Evolutionary conservation across 2,329 filamentous ascomycete species (phyloP).

Genomic region (Ophiosphaerella herpotricha): DNA sequence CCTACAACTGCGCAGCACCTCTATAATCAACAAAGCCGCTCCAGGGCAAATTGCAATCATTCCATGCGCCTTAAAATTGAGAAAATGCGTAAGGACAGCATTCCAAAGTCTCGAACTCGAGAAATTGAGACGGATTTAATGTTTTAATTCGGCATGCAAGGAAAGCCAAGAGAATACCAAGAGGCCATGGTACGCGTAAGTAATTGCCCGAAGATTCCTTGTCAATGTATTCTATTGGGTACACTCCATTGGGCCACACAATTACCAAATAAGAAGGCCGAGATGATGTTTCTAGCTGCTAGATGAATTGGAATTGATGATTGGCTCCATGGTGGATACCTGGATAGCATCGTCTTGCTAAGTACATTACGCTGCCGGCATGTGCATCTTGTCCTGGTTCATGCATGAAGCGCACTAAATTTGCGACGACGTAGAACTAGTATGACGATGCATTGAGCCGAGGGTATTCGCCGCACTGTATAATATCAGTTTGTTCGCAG

Average conservation of each 20-base stretch:
- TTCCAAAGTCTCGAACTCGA: too few relatives aligned
- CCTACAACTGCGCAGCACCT: not conserved
- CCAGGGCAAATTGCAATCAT: too few relatives aligned
- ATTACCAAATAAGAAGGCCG: not conserved
- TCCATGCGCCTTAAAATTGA: too few relatives aligned
- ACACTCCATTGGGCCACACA: not conserved
- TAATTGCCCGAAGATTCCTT: too few relatives aligned
- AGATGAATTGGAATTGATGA: slow-evolving; percentile 9
- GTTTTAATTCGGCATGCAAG: too few relatives aligned
- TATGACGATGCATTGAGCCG: too few relatives aligned
- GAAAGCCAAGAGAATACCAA: too few relatives aligned
- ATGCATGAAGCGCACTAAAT: not conserved
- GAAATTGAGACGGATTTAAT: too few relatives aligned
- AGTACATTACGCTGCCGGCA: slow-evolving; percentile 10
- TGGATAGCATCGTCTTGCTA: slow-evolving; percentile 12
- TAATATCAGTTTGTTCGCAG: too few relatives aligned
- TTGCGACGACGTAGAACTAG: not conserved
- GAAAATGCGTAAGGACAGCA: too few relatives aligned
- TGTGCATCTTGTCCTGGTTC: slow-evolving; percentile 20
- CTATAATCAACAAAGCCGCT: not conserved
- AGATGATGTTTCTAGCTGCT: not conserved
- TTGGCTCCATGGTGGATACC: slow-evolving; percentile 9
- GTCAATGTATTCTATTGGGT: not conserved
- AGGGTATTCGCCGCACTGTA: too few relatives aligned
- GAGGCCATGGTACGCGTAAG: too few relatives aligned